Evolutionary conservation across 495 filamentous ascomycete genomes (phyloP).

Genomic region (Tuber umbilicatum): DNA sequence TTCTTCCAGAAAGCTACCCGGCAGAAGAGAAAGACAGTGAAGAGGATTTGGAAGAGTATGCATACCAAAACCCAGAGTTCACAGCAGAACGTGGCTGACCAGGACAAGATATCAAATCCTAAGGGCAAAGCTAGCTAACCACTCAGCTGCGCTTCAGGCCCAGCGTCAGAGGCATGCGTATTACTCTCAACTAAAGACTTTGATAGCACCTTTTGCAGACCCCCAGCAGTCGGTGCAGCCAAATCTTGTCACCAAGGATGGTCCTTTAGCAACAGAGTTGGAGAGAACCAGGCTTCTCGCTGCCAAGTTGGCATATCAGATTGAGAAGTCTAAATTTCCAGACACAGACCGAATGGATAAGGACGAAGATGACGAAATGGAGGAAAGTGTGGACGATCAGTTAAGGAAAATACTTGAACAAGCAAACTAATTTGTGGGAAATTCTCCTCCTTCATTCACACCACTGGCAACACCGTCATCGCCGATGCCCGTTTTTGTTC

Average conservation of each 20-base stretch:
- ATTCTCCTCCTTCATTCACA: conserved; percentile 2
- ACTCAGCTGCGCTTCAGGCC: conserved; percentile 23
- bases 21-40: conserved; percentile 17
- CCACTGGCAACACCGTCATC: conserved; percentile 4
- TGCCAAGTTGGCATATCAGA: conserved; percentile 56
- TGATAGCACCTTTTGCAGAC: conserved; percentile 40
- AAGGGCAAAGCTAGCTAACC: conserved; percentile 28
- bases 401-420: conserved; percentile 27
- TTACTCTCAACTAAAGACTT: conserved; percentile 42
- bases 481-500: not conserved
- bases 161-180: conserved; percentile 36
- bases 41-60: conserved; percentile 29
- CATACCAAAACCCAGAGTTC: not conserved
- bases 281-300: conserved; percentile 70
- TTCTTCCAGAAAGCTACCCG: conserved; percentile 35
- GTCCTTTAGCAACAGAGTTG: conserved; percentile 65
- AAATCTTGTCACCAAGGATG: conserved; percentile 68
- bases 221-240: conserved; percentile 60
- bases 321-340: conserved; percentile 26
- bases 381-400: conserved; percentile 43
- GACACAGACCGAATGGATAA: conserved; percentile 39
- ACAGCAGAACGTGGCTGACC: conserved; percentile 7
- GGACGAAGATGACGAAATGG: conserved; percentile 46
- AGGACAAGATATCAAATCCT: conserved; percentile 32
- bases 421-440: conserved; percentile 1